phyloP scores from a whole-genome alignment of 345 rosid species.

The Arabis hirsuta region DNA sequence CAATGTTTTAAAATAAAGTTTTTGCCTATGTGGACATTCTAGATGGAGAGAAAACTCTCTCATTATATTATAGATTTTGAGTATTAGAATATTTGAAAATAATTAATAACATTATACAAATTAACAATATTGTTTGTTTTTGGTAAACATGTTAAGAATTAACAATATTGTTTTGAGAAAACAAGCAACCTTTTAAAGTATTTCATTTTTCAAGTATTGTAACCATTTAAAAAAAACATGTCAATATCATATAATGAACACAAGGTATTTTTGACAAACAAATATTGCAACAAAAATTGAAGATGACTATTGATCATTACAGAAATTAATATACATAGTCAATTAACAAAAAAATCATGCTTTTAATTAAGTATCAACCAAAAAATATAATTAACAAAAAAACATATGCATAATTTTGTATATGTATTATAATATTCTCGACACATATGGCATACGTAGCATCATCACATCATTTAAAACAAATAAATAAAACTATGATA shows the following conservation, averaged over 20 bases:
- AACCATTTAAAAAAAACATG: not conserved
- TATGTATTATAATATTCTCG: not conserved
- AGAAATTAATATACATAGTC: not conserved
- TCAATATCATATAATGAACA: not conserved
- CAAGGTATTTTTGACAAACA: not conserved
- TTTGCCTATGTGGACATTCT: no score
- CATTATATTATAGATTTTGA: no score
- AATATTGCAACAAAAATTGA: not conserved
- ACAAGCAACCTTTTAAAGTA: not conserved
- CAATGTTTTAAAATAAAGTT: no score
- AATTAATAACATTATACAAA: not conserved
- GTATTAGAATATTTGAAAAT: not conserved
- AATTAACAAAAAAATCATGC: no score
- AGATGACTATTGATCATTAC: not conserved
- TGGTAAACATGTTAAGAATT: no score
- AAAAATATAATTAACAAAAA: no score
- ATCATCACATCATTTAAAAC: slow-evolving; percentile 27
- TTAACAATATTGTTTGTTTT: not conserved
- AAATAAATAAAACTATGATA: slow-evolving; percentile 9
- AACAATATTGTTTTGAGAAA: not conserved
- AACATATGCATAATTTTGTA: no score
- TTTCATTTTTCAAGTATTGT: slow-evolving; percentile 8
- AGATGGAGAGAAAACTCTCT: no score
- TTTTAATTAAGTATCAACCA: no score
- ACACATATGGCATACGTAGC: slow-evolving; percentile 15